These are phyloP conservation scores for Termitomyces sp. DNA, from an alignment of 768 basidiomycete genomes.

Conservation along the genomic window DNA sequence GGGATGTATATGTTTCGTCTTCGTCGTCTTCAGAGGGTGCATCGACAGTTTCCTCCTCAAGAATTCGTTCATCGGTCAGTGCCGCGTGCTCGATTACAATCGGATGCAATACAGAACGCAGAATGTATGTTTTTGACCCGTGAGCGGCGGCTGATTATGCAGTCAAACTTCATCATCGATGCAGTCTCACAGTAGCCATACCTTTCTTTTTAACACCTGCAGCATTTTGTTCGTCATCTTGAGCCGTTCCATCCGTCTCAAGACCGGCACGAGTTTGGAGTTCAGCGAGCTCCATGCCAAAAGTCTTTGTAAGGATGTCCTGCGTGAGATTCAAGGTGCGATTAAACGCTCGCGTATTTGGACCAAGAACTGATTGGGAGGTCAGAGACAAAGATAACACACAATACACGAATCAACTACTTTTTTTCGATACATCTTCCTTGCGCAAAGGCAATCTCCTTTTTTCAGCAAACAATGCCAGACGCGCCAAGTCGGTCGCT, in stretches of 20 bases:
- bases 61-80: slow-evolving; percentile 46
- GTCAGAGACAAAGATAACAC: not conserved
- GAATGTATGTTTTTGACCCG: slow-evolving; percentile 76
- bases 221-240: slow-evolving; percentile 42
- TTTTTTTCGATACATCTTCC: slow-evolving; percentile 86
- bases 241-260: slow-evolving; percentile 35
- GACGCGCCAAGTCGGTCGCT: slow-evolving; percentile 68
- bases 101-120: slow-evolving; percentile 68
- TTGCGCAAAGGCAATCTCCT: slow-evolving; percentile 59
- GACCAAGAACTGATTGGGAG: slow-evolving; percentile 24
- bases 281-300: slow-evolving; percentile 85
- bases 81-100: slow-evolving; percentile 58
- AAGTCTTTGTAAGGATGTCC: slow-evolving; percentile 49
- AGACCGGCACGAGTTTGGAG: slow-evolving; percentile 57
- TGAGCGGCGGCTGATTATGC: slow-evolving; percentile 37
- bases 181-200: slow-evolving; percentile 12
- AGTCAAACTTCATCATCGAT: not conserved
- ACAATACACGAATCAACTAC: slow-evolving; percentile 25
- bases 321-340: slow-evolving; percentile 62
- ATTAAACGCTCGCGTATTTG: slow-evolving; percentile 55
- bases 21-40: slow-evolving; percentile 45
- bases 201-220: slow-evolving; percentile 67
- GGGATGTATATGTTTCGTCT: slow-evolving; percentile 36
- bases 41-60: slow-evolving; percentile 40
- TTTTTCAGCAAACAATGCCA: slow-evolving; percentile 79